Base-by-base conservation (phyloP, 805 yeast species). In the Barnettozyma vustinii region DNA sequence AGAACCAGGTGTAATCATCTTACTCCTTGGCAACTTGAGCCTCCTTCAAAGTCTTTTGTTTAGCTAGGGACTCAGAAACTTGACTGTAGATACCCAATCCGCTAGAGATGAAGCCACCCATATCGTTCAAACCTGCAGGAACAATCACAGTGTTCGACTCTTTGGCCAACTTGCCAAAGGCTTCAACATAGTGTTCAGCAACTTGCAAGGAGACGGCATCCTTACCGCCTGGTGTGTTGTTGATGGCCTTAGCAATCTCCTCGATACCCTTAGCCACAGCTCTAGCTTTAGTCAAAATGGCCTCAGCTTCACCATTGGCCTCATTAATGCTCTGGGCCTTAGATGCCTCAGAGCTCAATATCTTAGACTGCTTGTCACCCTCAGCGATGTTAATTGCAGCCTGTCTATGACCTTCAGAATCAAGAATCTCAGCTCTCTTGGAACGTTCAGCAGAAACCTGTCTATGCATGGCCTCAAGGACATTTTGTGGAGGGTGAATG, bases 381-480 rank as follows among this genome's bases (percentile, higher is more conserved):
- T 87, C 95, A 49, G 94, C 90, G 52, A 83, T 81, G 63, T 88
- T 88, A 63, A 88, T 87, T 44, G 79, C 84, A 33, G 88, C 74
- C 62, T 84, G 89, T 63, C 90, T 77, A 47, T 77, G 79, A 66
- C 96, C 96, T 68, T 87, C 96, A 41, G 89, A 81, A 60, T 87
- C 96, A 61, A 87, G 75, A 55, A 87, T 87, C 65, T 87, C 92
- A 2, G 96, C 96, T 52, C 96, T 74, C 64, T 88, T 88, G 45
- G 90, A 81, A 57, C 96, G 73, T 66, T 88, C 96, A 41, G 95
- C 94, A 51, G 84, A 77, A 21, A 88, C 96, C 66, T 86, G 96
- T 63, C 92, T 79, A 67, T 87, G 96, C 96, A 87, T 88, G 25
- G 96, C 94, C 59, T 84, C 91, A 58, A 87, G 77, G 10, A 87